Evolutionary conservation across 129 eudicot species (phyloP).

Genomic region (carrot (Daucus carota)): DH1_v3.0 NC_030381.2:41671501-41672000

Average conservation of each 20-base stretch:
- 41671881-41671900: slow-evolving; percentile 66
- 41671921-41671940: slow-evolving; percentile 53
- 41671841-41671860: neutral
- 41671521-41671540: slow-evolving; percentile 57
- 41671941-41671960: slow-evolving; percentile 49
- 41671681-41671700: neutral
- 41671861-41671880: neutral
- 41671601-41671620: slow-evolving; percentile 47
- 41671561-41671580: slow-evolving; percentile 60
- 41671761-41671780: neutral
- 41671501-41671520: slow-evolving; percentile 55
- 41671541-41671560: slow-evolving; percentile 51
- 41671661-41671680: neutral
- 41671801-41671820: neutral
- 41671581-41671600: slow-evolving; percentile 58
- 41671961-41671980: slow-evolving; percentile 57
- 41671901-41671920: slow-evolving; percentile 63
- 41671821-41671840: neutral
- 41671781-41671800: neutral
- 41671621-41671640: slow-evolving; percentile 43
- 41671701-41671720: neutral
- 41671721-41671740: neutral
- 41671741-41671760: neutral
- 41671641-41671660: neutral
- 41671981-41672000: slow-evolving; percentile 62